Base-by-base conservation (phyloP, 2,329 filamentous ascomycete genomes). In the Diaporthe sp. region DNA sequence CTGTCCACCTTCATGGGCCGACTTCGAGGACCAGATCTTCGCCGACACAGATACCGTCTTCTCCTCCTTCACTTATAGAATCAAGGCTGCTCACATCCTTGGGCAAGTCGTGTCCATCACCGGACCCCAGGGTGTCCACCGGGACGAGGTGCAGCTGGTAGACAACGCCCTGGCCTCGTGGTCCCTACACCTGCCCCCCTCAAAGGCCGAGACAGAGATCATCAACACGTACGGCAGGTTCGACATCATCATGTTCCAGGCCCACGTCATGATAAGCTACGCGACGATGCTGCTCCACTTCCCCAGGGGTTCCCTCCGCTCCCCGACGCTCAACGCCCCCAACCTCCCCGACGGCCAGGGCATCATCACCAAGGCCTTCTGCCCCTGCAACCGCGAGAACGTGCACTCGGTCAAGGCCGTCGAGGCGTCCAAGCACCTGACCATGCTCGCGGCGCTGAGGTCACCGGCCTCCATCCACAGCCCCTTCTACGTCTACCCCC, bases 21-120 rank as follows among this genome's bases (percentile, higher is more conserved):
- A 60, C 57, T 37, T 60, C 34, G 57, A 60, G 6, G 37, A 60
- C 57, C 57, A 39, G 2, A n/a, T 60, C 4, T 39, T 60, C 34
- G 34, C 57, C 57, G 57, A 60, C 34, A n/a, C 57, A 25, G 57
- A 60, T 19, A 39, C 34, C 2, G 22, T 15, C 0, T 60, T 60
- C 57, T 60, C 57, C 13, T 60, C 31, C 12, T 60, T 39, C 57
- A 15, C 57, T 39, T 60, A 60, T 8, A 60, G 57, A 8, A 37
- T 60, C 10, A 60, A 60, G 13, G 57, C 57, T 12, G 57, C 57
- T 9, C 34, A 39, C 19, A 39, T 60, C 34, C 57, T 60, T 10
- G 57, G 34, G 31, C 57, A 60, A 60, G 57, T 60, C 57, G n/a
- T 60, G 22, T 60, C 57, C 57, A 60, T 60, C 34, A 60, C 34